Evolutionary conservation across 148 eudicot species (phyloP).

Genomic region (Vaccinium myrtillus): DNA sequence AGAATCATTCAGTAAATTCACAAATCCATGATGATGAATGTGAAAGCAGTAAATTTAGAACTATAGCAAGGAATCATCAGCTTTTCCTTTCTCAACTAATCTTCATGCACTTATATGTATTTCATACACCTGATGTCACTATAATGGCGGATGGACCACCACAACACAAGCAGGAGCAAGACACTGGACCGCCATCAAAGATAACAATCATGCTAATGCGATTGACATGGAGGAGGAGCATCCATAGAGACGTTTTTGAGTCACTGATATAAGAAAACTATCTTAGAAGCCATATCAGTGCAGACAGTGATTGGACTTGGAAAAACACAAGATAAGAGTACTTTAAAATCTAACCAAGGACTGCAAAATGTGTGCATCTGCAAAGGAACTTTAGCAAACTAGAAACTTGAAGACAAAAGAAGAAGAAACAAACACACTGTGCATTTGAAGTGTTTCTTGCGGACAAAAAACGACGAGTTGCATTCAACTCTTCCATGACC

Average conservation of each 20-base stretch:
- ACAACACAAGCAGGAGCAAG: not conserved
- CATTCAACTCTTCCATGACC: not conserved
- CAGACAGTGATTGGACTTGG: slow-evolving; percentile 8
- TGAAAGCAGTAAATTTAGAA: not conserved
- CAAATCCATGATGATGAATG: not conserved
- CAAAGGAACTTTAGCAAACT: not conserved
- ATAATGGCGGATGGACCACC: not conserved
- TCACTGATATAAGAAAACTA: not conserved
- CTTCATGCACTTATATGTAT: not conserved
- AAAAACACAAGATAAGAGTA: not conserved
- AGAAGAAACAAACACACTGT: not conserved
- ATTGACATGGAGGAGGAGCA: not conserved
- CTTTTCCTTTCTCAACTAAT: not conserved
- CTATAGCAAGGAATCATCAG: not conserved
- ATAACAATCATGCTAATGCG: not conserved
- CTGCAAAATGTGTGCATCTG: not conserved
- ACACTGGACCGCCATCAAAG: not conserved
- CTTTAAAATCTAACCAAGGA: not conserved
- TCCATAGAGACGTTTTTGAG: not conserved
- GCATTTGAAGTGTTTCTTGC: not conserved
- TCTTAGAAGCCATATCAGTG: not conserved
- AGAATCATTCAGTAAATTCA: not conserved
- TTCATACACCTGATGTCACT: not conserved
- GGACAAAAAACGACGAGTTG: not conserved
- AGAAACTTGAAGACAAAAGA: not conserved